These are phyloP conservation scores for Dioscorea cayenensis DNA, from an alignment of 116 monocot genomes.

Conservation along the genomic window DNA sequence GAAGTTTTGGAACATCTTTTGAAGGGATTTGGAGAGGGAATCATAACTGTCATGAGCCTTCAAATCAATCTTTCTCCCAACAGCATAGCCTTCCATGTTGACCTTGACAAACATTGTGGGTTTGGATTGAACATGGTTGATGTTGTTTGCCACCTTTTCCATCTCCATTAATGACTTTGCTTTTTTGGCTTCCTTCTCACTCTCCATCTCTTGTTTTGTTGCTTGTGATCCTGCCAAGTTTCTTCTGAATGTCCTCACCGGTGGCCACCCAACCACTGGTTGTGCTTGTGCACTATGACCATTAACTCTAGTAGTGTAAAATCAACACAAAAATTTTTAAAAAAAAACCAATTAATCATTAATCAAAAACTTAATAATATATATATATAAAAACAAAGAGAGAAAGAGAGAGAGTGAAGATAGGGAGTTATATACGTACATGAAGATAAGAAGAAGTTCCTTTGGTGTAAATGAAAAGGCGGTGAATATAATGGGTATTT, in stretches of 20 bases:
- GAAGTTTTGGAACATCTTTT: slow-evolving; percentile 60
- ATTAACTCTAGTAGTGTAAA: not conserved
- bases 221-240: slow-evolving; percentile 18
- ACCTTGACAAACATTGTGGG: slow-evolving; percentile 70
- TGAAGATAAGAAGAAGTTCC: too few relatives aligned
- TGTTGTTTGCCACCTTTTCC: not conserved
- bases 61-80: slow-evolving; percentile 67
- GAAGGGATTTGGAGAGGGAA: slow-evolving; percentile 45
- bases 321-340: too few relatives aligned
- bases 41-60: slow-evolving; percentile 49
- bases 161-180: not conserved
- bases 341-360: too few relatives aligned
- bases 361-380: too few relatives aligned
- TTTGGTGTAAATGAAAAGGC: too few relatives aligned
- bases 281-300: slow-evolving; percentile 5
- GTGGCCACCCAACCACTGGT: slow-evolving; percentile 66
- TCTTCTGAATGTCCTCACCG: slow-evolving; percentile 33
- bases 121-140: not conserved
- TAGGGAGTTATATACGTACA: too few relatives aligned
- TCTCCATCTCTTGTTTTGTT: slow-evolving; percentile 9
- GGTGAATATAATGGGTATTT: too few relatives aligned
- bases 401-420: too few relatives aligned
- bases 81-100: slow-evolving; percentile 60
- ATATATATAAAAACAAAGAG: too few relatives aligned
- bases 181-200: slow-evolving; percentile 20